phyloP scores from a whole-genome alignment of 2,329 filamentous ascomycete genomes.

The Blastomyces parvus region DNA sequence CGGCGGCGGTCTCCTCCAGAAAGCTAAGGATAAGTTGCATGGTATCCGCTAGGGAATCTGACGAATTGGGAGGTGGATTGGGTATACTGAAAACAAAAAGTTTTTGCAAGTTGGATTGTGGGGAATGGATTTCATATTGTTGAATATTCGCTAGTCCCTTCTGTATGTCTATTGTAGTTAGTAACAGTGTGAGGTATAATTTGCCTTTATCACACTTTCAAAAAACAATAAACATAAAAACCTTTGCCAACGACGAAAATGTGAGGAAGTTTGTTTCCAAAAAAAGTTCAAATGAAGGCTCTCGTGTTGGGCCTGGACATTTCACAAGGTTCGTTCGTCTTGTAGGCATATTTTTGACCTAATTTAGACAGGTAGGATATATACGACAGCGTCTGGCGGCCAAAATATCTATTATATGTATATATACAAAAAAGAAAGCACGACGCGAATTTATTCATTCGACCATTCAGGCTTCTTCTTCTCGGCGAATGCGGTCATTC shows the following conservation, averaged over 20 bases:
- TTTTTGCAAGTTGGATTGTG: neutral
- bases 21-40: slow-evolving; percentile 11
- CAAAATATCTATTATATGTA: slow-evolving; percentile 4
- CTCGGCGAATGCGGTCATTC: slow-evolving; percentile 86
- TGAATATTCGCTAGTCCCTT: neutral
- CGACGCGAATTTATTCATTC: slow-evolving; percentile 49
- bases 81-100: neutral
- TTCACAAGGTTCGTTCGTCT: neutral
- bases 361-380: neutral
- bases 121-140: neutral
- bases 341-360: neutral
- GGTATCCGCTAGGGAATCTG: slow-evolving; percentile 2
- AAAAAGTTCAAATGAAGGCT: neutral
- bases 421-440: neutral
- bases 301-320: neutral
- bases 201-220: neutral
- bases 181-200: neutral
- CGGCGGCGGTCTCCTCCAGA: slow-evolving; percentile 2
- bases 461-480: slow-evolving; percentile 92
- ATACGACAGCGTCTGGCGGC: neutral
- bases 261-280: neutral
- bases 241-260: neutral
- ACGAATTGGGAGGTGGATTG: neutral
- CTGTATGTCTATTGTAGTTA: neutral
- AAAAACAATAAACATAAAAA: neutral